Base-by-base conservation (phyloP, 805 yeast species). In the Candida krabiensis region DNA sequence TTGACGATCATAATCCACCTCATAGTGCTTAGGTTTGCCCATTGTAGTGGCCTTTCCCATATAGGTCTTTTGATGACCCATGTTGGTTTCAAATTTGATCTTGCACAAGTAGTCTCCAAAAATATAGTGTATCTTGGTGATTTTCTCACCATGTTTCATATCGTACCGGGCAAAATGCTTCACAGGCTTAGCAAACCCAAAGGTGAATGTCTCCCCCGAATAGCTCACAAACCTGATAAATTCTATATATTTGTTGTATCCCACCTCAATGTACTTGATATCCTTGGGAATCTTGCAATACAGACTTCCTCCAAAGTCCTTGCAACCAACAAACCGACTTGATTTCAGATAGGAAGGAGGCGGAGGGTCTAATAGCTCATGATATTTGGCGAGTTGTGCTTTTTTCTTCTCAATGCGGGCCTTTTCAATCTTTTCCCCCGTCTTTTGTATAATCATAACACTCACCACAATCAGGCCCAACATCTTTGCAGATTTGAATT, bases 381-480 rank as follows among this genome's bases (percentile, higher is more conserved):
- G 30, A 31, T 38, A 41, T 25, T 18, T 16, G 19, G 14, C 30
- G 11, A 38, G 39, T 3, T 28, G 23, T 9, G 39, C 34, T 19
- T 36, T 37, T 19, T 31, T 36, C 15, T 28, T 34, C 30, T 43
- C 37, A 4, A 18, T 27, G 7, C n/a, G n/a, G 11, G 24, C 24
- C 24, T 21, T 21, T 21, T 21, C 24, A n/a, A n/a, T n/a, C n/a
- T n/a, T n/a, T n/a, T n/a, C n/a, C n/a, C 16, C n/a, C 23, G 5
- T 15, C 16, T 30, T 21, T 15, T 17, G 8, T 16, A 18, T n/a
- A n/a, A n/a, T n/a, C n/a, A n/a, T 32, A 25, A 44, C 31, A 7
- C 46, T 42, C 5, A 38, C 38, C n/a, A 37, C 51, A 18, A 46
- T 37, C 19, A 46, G 37, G 9, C 51, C 51, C 35, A 46, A 28